A percentile compares a stretch with the other conserved stretches of the same genome.
These are phyloP conservation scores for Xanthoparmelia taractica DNA, from an alignment of 495 filamentous ascomycete genomes.

Conservation along the genomic window DNA sequence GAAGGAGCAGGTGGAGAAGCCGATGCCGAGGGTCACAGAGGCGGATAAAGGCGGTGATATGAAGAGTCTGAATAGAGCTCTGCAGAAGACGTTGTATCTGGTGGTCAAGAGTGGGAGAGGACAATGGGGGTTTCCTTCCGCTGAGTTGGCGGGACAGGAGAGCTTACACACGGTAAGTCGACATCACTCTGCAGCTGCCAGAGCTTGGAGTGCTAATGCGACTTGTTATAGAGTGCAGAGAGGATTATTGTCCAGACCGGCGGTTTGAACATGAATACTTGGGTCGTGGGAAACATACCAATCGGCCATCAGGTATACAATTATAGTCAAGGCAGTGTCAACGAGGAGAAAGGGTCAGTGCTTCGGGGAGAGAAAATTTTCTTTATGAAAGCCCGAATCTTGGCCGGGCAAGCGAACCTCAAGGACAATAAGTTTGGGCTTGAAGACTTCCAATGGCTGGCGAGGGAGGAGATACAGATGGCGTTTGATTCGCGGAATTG, in stretches of 20 bases:
- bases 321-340: slow-evolving; percentile 28
- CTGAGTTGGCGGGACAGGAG: slow-evolving; percentile 58
- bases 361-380: slow-evolving; percentile 71
- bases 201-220: slow-evolving; percentile 2
- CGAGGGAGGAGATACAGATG: slow-evolving; percentile 74
- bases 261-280: slow-evolving; percentile 97
- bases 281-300: slow-evolving; percentile 87
- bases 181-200: background rate
- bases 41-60: slow-evolving; percentile 69
- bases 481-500: slow-evolving; percentile 58
- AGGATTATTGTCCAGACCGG: slow-evolving; percentile 66
- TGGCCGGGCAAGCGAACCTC: slow-evolving; percentile 90
- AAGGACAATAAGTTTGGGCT: slow-evolving; percentile 61
- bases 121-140: slow-evolving; percentile 76
- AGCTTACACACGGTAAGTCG: slow-evolving; percentile 67
- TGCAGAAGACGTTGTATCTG: slow-evolving; percentile 78
- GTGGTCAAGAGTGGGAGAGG: slow-evolving; percentile 59
- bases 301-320: slow-evolving; percentile 65
- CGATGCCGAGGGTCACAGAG: slow-evolving; percentile 63
- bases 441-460: slow-evolving; percentile 83
- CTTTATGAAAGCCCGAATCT: slow-evolving; percentile 90
- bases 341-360: slow-evolving; percentile 32
- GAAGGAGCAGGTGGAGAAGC: slow-evolving; percentile 61
- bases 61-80: slow-evolving; percentile 64
- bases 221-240: slow-evolving; percentile 59